These are phyloP conservation scores for Aegilops sharonensis DNA, from an alignment of 176 grass and related monocot genomes.

Conservation along the genomic window DNA sequence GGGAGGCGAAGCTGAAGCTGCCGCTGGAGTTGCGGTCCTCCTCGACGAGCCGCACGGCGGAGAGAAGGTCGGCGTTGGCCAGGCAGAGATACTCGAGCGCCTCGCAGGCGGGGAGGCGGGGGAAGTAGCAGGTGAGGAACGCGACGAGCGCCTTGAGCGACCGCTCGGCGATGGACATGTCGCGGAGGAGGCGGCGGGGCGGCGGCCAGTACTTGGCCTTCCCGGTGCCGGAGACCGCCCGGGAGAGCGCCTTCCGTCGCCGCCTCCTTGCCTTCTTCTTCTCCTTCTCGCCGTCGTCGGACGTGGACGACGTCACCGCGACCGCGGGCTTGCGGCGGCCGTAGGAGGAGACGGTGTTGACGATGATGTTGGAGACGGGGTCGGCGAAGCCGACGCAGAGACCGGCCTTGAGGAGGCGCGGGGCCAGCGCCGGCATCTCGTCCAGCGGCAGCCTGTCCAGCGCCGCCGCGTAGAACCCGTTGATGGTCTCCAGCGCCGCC, in stretches of 20 bases:
- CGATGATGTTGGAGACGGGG: background rate
- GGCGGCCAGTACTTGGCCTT: background rate
- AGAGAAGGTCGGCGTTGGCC: background rate
- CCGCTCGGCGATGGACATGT: background rate
- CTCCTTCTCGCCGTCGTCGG: background rate
- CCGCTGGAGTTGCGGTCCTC: background rate
- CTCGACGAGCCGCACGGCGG: constrained; percentile 10
- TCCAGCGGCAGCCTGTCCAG: background rate
- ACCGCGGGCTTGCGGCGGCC: too few relatives aligned
- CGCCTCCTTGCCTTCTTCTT: background rate
- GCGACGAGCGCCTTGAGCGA: constrained; percentile 18
- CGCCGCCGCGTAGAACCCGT: background rate
- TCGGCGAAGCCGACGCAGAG: background rate
- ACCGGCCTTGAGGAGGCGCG: background rate
- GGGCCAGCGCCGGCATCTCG: background rate
- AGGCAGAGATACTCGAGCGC: constrained; percentile 26
- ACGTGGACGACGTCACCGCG: background rate
- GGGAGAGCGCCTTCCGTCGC: background rate
- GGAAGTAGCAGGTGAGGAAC: constrained; percentile 31
- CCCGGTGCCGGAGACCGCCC: background rate
- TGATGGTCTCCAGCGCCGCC: background rate
- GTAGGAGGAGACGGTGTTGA: background rate
- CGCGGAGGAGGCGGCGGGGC: background rate
- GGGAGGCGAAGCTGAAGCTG: constrained; percentile 10
- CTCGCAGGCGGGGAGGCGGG: background rate